Evolutionary conservation across 805 yeast genomes (phyloP), one percentile per base, ranked within the genome.

Genomic region (Maudiozyma bulderi): DNA sequence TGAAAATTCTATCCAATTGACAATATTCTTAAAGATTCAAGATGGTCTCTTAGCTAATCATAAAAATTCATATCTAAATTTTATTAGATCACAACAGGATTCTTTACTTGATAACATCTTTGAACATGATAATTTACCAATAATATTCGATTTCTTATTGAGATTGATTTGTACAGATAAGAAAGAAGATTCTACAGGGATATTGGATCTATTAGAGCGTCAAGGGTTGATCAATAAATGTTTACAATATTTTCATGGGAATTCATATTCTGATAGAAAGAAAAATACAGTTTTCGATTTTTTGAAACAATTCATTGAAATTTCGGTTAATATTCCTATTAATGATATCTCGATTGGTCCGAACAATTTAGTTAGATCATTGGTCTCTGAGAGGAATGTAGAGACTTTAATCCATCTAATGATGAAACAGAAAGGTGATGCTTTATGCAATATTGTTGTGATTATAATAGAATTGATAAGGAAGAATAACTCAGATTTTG

Each of bases 401-500:
- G 70, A 76, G 37, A 72, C 75, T 44, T 73, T 93, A 54, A 80
- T 91, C 20, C 67, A 78, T 35, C 81, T 86, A 49, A 90, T 93
- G 74, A 72, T 88, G 49, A 49, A 58, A 6, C 63, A 73, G 55
- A 79, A 82, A 48, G 95, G 95, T 28, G 80, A 83, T 47, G 96
- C 96, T 0, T 72, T 93, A 47, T 84, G 90, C 38, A 87, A 88
- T 50, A 90, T 95, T 46, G 97, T 93, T 9, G 90, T 96, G 5
- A 86, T 93, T 20, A 80, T 93, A 11, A 91, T 93, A 54, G 99
- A 93, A 65, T 76, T 93, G 41, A 93, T 93, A 51, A 77, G 99
- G 58, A 93, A 93, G 61, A 93, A 93, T 62, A 93, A 93, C 62
- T 87, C 96, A 0, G 99, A 93, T 66, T 93, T 91, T 67, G 99